phyloP scores from a whole-genome alignment of 2,329 filamentous ascomycete genomes.

The Paracorniculantispora psalliotae region DNA sequence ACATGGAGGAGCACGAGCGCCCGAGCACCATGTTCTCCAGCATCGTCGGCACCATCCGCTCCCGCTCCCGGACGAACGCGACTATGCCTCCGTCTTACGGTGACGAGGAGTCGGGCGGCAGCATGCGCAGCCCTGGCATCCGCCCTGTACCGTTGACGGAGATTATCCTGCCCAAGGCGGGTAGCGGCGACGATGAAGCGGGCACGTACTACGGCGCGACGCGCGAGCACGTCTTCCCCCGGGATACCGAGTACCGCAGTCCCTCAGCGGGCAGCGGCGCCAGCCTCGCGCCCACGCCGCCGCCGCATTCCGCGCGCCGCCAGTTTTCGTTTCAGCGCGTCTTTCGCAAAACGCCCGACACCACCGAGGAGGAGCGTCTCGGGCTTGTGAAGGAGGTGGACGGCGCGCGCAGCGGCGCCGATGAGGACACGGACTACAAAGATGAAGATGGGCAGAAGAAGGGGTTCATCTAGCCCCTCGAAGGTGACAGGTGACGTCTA shows the following conservation, averaged over 20 bases:
- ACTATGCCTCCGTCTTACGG: constrained; percentile 28
- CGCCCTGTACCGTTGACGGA: constrained; percentile 60
- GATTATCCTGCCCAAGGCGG: constrained; percentile 48
- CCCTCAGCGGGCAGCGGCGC: constrained; percentile 39
- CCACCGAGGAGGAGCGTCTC: constrained; percentile 76
- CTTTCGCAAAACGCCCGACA: constrained; percentile 49
- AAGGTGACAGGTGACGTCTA: not conserved
- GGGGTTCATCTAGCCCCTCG: not conserved
- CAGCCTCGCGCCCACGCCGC: constrained; percentile 52
- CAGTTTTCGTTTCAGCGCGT: constrained; percentile 93
- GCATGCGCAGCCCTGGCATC: constrained; percentile 47
- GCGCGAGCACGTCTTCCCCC: constrained; percentile 42
- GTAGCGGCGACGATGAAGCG: constrained; percentile 39
- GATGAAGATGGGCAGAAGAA: not conserved
- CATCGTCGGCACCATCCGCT: constrained; percentile 50
- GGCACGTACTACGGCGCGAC: constrained; percentile 34
- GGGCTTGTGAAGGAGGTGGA: constrained; percentile 76
- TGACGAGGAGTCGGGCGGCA: constrained; percentile 34
- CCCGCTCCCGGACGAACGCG: constrained; percentile 29
- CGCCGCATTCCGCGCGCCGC: constrained; percentile 58
- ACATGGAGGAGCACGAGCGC: constrained; percentile 49
- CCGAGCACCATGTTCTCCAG: constrained; percentile 48
- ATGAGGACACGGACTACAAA: constrained; percentile 11
- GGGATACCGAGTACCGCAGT: constrained; percentile 46
- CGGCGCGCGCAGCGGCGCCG: constrained; percentile 20